Base-by-base conservation (phyloP, 2,329 filamentous ascomycete genomes). In the Botrytis medusae region DNA sequence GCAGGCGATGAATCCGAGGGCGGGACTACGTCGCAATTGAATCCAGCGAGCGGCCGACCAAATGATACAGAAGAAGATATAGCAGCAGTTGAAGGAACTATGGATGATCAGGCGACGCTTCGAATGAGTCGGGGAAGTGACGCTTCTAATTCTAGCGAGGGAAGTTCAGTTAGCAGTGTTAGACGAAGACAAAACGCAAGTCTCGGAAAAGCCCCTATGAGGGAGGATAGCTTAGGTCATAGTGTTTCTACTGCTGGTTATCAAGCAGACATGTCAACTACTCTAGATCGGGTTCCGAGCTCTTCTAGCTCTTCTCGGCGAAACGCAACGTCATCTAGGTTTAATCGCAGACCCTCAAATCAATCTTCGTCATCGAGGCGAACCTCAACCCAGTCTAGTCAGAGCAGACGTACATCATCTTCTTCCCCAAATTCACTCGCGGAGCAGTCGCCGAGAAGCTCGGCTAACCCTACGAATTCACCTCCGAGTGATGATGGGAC, bases 321-420 rank as follows among this genome's bases (percentile, higher is more conserved):
- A 32, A 72, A 69, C 22, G 54, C 63, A 42, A 42, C 71, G 12
- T 69, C 71, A 42, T 69, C 61, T 44, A 59, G 70, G 48, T 37
- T 68, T 32, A 54, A 69, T 42, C 71, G 71, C 25, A 72, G 71
- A 60, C 37, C 63, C 40, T 72, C 71, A 44, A 51, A 72, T 69
- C 71, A 72, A 69, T 72, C 71, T 42, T 69, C 54, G 20, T 69
- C 71, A 67, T 72, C 71, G 32, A 72, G 71, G 32, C 63, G 71
- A 22, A 7, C 71, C 42, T 72, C 71, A 48, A 62, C 34, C 40
- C 65, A 60, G 25, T 72, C 71, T 61, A 34, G 8, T 9, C 59
- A 46, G 42, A 69, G 40, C 25, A 51, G 63, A 48, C 63, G 51
- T 20, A 51, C 63, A n/a, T 72, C 71, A 10, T 40, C 71, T 61